Evolutionary conservation across 305 asterid genomes (phyloP).

Genomic region (Solanum chacoense): DNA sequence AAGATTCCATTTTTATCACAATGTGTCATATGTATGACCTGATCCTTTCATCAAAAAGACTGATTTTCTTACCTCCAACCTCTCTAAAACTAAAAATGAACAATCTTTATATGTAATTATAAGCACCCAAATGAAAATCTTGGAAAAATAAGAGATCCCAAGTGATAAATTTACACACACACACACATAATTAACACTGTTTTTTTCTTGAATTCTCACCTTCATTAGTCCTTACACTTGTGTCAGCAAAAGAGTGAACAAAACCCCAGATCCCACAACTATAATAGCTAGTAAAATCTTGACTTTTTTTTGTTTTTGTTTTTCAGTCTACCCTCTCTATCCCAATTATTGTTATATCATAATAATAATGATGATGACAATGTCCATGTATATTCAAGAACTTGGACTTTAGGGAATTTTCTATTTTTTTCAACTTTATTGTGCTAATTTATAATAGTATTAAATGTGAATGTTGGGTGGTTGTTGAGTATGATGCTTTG

Average conservation of each 20-base stretch:
- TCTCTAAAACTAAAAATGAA: conserved; percentile 4
- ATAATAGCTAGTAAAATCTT: conserved; percentile 14
- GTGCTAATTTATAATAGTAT: neutral
- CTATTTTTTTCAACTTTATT: neutral
- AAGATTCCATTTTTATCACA: neutral
- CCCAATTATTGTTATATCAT: neutral
- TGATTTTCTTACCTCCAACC: neutral
- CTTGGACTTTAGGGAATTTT: neutral
- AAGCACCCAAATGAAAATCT: conserved; percentile 1
- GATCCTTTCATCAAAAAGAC: neutral
- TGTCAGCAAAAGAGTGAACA: conserved; percentile 9
- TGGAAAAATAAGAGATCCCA: neutral
- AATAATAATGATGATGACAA: neutral
- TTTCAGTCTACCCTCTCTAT: neutral
- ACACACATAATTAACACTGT: conserved; percentile 3
- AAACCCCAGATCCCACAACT: conserved; percentile 44
- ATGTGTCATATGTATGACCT: neutral
- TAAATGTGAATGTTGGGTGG: conserved; percentile 11
- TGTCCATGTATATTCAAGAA: neutral
- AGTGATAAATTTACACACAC: neutral
- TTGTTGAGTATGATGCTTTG: conserved; percentile 9
- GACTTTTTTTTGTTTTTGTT: conserved; percentile 1
- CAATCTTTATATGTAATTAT: neutral
- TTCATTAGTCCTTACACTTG: conserved; percentile 17
- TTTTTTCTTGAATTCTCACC: conserved; percentile 37